Percentiles rank a stretch among this genome's conserved stretches.
phyloP scores from a whole-genome alignment of 2,329 filamentous ascomycete genomes.

The Fusarium longipes region DNA sequence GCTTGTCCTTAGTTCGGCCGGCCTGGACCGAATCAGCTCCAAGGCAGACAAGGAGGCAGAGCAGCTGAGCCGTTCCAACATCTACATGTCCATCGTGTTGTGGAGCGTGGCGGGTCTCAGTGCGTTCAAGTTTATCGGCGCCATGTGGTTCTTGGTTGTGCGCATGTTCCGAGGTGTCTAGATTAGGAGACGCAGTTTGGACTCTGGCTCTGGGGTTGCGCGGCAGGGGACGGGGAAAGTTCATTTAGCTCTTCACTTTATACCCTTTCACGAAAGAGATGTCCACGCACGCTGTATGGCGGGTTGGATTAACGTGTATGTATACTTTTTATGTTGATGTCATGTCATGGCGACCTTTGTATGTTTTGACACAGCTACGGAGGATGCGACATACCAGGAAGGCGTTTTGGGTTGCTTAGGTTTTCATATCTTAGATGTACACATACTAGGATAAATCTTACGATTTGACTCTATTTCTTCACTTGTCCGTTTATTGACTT shows the following conservation, averaged over 20 bases:
- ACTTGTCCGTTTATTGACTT: neutral
- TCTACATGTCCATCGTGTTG: conserved; percentile 88
- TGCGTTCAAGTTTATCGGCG: conserved; percentile 87
- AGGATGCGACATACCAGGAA: conserved; percentile 22
- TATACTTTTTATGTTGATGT: conserved; percentile 30
- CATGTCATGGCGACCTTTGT: conserved; percentile 25
- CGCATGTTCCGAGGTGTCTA: conserved; percentile 82
- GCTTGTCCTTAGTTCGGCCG: conserved; percentile 86
- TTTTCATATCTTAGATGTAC: conserved; percentile 34
- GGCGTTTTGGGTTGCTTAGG: conserved; percentile 39
- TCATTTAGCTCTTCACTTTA: conserved; percentile 37
- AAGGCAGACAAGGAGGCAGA: conserved; percentile 52
- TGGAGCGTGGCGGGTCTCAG: conserved; percentile 90
- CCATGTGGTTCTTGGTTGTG: conserved; percentile 91
- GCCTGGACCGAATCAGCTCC: conserved; percentile 74
- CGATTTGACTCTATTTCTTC: neutral
- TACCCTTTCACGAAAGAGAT: conserved; percentile 44
- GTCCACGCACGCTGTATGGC: neutral
- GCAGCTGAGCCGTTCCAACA: conserved; percentile 70
- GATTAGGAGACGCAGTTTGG: conserved; percentile 8
- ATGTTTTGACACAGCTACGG: conserved; percentile 22
- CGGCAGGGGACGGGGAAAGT: conserved; percentile 16
- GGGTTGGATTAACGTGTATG: conserved; percentile 35
- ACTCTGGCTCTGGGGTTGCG: neutral
- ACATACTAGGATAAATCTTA: conserved; percentile 28